Base-by-base conservation (phyloP, 2,329 filamentous ascomycete species). In the Colletotrichum sp. region DNA sequence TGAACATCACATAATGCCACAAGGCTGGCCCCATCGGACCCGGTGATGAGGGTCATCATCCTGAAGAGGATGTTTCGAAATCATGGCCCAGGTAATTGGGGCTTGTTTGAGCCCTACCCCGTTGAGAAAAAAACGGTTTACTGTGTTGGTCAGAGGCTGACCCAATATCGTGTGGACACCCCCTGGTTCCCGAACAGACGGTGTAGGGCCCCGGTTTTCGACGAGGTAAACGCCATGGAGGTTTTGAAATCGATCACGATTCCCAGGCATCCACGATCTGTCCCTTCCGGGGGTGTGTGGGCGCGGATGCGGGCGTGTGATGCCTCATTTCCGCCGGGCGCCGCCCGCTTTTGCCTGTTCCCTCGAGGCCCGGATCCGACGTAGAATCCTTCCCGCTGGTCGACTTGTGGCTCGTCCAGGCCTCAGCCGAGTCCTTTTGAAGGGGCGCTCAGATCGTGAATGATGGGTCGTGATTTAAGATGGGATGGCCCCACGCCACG, bases 151-250 rank as follows among this genome's bases (percentile, higher is more conserved):
- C 18, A n/a, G 26, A 64, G 63, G 57, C 44, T 26, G n/a, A 15
- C 21, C 24, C 44, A 21, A 60, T 36, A 26, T 44, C 30, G 30
- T 36, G 59, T 36, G 44, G 34, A 32, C 55, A 4, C 8, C 30
- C 34, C 24, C 30, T 65, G 15, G 64, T 59, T 76, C 65, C 65
- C 70, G 21, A 64, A 59, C 64, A 57, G 71, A n/a, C 26, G 52
- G 66, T 26, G 36, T 34, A 36, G 28, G 34, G 62, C 26, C n/a
- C 68, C 67, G 8, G 36, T 18, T 32, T n/a, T 24, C 24, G 52
- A 64, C 16, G 26, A 60, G 55, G 55, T 49, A 68, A 64, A 76
- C 70, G 73, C 73, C 73, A 76, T 59, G 44, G 57, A 39, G 64
- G 71, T 69, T 72, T 52, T 26, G 44, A 60, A 36, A 24, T 2